Percentiles rank a stretch among this genome's conserved stretches.
phyloP scores from a whole-genome alignment of 2,329 filamentous ascomycete species.

The Arthrinium puccinioides region DNA sequence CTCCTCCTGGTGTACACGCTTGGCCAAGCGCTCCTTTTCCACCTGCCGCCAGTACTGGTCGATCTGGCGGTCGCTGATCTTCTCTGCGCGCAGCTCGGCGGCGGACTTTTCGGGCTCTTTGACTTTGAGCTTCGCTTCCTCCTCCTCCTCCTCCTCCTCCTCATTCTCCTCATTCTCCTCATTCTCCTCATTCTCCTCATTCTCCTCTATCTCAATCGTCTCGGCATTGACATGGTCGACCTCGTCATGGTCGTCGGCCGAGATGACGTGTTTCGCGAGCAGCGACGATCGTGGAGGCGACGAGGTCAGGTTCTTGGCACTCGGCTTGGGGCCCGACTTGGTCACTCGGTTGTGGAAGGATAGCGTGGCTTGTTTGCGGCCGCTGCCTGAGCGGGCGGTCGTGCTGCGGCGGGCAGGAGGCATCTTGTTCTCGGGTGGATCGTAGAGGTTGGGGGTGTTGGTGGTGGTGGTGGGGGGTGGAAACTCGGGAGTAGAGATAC shows the following conservation, averaged over 20 bases:
- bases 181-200: constrained; percentile 10
- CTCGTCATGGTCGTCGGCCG: constrained; percentile 12
- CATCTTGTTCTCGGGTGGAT: too few species aligned
- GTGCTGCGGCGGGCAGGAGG: constrained; percentile 7
- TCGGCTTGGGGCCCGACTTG: constrained; percentile 41
- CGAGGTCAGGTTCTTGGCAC: constrained; percentile 35
- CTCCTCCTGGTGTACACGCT: constrained; percentile 70
- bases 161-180: constrained; percentile 19
- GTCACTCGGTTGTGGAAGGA: constrained; percentile 52
- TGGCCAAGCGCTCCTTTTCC: constrained; percentile 60
- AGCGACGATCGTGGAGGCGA: constrained; percentile 26
- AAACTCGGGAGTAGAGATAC: too few species aligned
- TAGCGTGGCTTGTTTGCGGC: constrained; percentile 45
- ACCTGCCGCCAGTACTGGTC: constrained; percentile 70
- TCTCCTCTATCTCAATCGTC: constrained; percentile 12
- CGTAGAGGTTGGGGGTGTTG: too few species aligned
- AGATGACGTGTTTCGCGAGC: constrained; percentile 17
- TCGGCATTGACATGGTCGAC: constrained; percentile 16
- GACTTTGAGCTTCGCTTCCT: constrained; percentile 12
- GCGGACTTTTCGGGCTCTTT: constrained; percentile 35
- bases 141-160: constrained; percentile 19
- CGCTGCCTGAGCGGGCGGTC: constrained; percentile 24
- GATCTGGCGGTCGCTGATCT: constrained; percentile 62
- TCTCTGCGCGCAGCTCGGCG: constrained; percentile 51
- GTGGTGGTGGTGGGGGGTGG: too few species aligned